Percentiles rank a stretch among this genome's conserved stretches.
Evolutionary conservation across 345 rosid species (phyloP).

Genomic region (Corchorus capsularis): DNA sequence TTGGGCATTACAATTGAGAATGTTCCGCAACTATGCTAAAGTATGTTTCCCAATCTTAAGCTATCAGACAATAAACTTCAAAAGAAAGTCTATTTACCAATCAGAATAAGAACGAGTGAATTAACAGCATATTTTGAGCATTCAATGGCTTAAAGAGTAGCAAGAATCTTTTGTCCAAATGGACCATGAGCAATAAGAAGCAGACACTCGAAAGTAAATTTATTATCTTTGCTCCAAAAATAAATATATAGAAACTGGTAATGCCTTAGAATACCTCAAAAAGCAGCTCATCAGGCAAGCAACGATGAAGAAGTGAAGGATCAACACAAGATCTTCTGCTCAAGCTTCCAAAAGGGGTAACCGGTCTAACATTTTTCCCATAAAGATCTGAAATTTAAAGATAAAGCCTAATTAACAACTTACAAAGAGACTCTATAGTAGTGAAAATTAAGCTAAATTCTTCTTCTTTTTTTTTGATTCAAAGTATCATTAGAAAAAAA

Average conservation of each 20-base stretch:
- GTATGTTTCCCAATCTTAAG: not conserved
- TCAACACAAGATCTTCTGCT: constrained; percentile 61
- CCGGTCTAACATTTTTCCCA: constrained; percentile 82
- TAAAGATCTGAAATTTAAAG: constrained; percentile 62
- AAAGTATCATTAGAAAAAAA: not conserved
- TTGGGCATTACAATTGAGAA: not conserved
- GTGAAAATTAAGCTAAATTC: not conserved
- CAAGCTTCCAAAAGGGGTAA: constrained; percentile 78
- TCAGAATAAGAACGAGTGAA: not conserved
- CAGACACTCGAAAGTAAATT: not conserved
- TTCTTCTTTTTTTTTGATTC: not conserved
- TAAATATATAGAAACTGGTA: not conserved
- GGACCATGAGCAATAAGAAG: not conserved
- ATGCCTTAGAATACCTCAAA: constrained; percentile 56
- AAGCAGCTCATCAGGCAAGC: constrained; percentile 91
- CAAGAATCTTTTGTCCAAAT: not conserved
- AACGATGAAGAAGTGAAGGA: constrained; percentile 75
- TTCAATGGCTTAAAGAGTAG: not conserved
- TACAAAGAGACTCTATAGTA: not conserved
- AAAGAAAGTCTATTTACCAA: not conserved
- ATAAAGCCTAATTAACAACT: not conserved
- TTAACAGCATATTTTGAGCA: not conserved
- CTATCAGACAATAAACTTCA: not conserved
- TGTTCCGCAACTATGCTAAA: not conserved
- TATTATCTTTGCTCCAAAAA: not conserved